Conservation (phyloP, 768 basidiomycete genomes). For the Hypholoma sublateritium region DNA sequence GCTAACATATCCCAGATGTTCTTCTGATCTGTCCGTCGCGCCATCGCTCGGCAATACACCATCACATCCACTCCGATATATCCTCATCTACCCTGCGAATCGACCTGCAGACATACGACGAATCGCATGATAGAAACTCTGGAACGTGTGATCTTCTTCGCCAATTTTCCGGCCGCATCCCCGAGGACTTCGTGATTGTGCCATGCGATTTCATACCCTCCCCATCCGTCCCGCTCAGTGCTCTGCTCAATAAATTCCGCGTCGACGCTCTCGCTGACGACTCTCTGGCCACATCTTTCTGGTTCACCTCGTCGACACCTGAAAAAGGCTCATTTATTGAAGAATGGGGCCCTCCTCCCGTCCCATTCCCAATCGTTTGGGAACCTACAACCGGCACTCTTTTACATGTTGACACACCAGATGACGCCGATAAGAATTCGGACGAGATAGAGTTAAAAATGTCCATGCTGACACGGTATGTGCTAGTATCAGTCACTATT, state of each 20-base stretch:
- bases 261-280: constrained; percentile 64
- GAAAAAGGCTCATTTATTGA: constrained; percentile 60
- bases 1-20: constrained; percentile 55
- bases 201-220: constrained; percentile 92
- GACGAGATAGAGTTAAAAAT: constrained; percentile 77
- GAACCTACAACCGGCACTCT: constrained; percentile 66
- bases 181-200: constrained; percentile 84
- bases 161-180: constrained; percentile 74
- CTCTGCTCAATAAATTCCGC: constrained; percentile 81
- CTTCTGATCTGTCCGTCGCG: constrained; percentile 81
- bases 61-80: constrained; percentile 81
- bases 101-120: constrained; percentile 80
- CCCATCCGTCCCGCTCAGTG: constrained; percentile 62
- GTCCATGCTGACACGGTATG: constrained; percentile 68
- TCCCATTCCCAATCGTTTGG: constrained; percentile 60
- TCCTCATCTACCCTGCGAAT: constrained; percentile 68
- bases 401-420: constrained; percentile 70
- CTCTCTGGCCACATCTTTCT: constrained; percentile 65
- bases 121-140: constrained; percentile 59
- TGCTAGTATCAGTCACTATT: constrained; percentile 7
- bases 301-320: constrained; percentile 49
- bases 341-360: constrained; percentile 59
- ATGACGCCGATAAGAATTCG: constrained; percentile 63
- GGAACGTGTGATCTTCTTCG: constrained; percentile 78
- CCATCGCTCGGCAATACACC: constrained; percentile 74